phyloP scores from a whole-genome alignment of 305 asterid genomes.

The Solanum hybrid region DNA sequence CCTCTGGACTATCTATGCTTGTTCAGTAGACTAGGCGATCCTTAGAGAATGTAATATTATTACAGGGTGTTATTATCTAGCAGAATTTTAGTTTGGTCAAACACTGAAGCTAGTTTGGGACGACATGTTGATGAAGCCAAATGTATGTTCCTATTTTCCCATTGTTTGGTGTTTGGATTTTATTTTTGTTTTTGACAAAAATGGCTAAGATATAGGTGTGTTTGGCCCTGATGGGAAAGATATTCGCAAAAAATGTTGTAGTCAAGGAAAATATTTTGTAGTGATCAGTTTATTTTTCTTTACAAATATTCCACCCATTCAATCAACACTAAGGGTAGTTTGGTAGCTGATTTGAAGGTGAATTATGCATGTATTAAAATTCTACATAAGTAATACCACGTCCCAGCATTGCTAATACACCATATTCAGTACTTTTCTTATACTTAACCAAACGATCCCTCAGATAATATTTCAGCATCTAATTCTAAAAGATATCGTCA shows the following conservation, averaged over 20 bases:
- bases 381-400: not conserved
- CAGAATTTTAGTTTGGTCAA: not conserved
- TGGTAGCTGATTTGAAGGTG: not conserved
- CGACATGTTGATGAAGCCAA: not conserved
- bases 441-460: not conserved
- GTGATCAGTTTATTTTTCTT: not conserved
- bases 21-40: not conserved
- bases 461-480: not conserved
- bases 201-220: not conserved
- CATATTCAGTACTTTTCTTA: not conserved
- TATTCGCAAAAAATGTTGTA: not conserved
- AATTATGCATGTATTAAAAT: not conserved
- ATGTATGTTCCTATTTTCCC: not conserved
- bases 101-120: not conserved
- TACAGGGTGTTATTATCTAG: not conserved
- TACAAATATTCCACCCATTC: not conserved
- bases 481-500: not conserved
- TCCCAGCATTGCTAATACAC: not conserved
- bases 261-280: not conserved
- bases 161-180: not conserved
- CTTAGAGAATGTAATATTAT: not conserved
- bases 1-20: not conserved
- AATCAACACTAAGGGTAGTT: not conserved
- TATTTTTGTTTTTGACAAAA: not conserved
- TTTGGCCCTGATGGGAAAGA: not conserved